Base-by-base conservation (phyloP, 2,329 filamentous ascomycete genomes). In the Neopestalotiopsis sp. region DNA sequence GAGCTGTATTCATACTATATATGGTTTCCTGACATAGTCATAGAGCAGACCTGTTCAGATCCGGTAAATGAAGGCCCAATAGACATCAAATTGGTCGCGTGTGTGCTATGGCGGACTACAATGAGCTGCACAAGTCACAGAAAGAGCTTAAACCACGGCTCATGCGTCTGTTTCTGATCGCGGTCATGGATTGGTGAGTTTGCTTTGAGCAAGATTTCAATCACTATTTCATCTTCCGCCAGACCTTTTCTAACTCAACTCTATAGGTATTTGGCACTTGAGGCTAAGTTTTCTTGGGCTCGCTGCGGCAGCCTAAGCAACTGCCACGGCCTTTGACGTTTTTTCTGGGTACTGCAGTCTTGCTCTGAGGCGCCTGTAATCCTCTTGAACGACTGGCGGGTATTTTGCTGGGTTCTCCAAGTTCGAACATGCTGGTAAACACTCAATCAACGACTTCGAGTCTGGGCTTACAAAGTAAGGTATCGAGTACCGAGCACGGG, bases 391-490 rank as follows among this genome's bases (percentile, higher is more conserved):
- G 4, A 78, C 71, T 0, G 86, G 84, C 66, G 83, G 81, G 72
- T 89, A 88, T 74, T 84, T 87, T 58, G 83, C 79, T 1, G 83
- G 81, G 64, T 82, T 79, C 1, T 77, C 76, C 24, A 79, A 79
- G 10, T 80, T 79, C 24, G 77, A 79, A 70, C 84, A 87, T 3
- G 81, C 81, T 1, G 83, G 80, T 62, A 89, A 79, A 71, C 85
- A 87, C 72, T 88, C 84, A 65, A 90, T 85, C 5, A 85, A 75
- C 3, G 81, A 78, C 60, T 84, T 79, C 2, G 82, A 79, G 71
- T 88, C 84, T 0, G 87, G 85, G 6, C 80, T 78, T 34, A 89
- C 80, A 68, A 90, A 90, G 73, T 89, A 90, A 0, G 88, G 87
- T 65, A 90, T 89, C 7, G 88, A 90, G 70, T 88, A 90, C 14